Conservation (phyloP, 78 protist genomes). For the Mastigamoeba balamuthi region DNA sequence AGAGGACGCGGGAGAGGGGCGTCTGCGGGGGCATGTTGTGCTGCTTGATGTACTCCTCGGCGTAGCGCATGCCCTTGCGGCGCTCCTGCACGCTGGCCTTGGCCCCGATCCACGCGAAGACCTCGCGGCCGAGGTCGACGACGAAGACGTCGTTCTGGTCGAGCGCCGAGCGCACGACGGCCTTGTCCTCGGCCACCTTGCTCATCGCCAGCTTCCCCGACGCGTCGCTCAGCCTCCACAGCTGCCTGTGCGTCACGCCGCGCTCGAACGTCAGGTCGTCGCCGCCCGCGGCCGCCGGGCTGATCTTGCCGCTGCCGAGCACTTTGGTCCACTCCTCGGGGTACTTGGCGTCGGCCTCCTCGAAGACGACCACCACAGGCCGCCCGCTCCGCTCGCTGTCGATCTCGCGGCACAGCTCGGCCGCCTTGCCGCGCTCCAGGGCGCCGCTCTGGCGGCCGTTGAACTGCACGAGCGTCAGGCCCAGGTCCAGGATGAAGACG, state of each 20-base stretch:
- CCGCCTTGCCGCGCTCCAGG: constrained; percentile 15
- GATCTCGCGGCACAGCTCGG: constrained; percentile 10
- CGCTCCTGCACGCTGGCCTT: constrained; percentile 2
- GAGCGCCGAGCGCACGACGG: neutral
- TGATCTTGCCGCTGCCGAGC: constrained; percentile 3
- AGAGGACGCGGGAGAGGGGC: constrained; percentile 24
- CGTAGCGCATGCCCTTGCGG: constrained; percentile 8
- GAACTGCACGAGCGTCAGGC: constrained; percentile 21
- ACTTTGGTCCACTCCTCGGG: constrained; percentile 9
- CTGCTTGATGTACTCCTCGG: neutral
- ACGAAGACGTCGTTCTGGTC: constrained; percentile 22
- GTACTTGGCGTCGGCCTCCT: constrained; percentile 8
- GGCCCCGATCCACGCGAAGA: constrained; percentile 34
- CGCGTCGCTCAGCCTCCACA: constrained; percentile 12
- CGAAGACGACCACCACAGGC: constrained; percentile 5
- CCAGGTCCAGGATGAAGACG: constrained; percentile 46
- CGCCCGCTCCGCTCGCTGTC: constrained; percentile 25
- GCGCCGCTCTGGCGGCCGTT: constrained; percentile 23
- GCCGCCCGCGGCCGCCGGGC: neutral
- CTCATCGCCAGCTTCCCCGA: neutral
- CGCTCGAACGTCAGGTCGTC: neutral
- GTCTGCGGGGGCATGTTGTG: constrained; percentile 2
- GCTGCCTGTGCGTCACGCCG: neutral
- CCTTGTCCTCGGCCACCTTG: constrained; percentile 17
- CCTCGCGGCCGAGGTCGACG: constrained; percentile 19